Base-by-base conservation (phyloP, 2,329 filamentous ascomycete genomes). In the Arthrobotrys conoides region DNA sequence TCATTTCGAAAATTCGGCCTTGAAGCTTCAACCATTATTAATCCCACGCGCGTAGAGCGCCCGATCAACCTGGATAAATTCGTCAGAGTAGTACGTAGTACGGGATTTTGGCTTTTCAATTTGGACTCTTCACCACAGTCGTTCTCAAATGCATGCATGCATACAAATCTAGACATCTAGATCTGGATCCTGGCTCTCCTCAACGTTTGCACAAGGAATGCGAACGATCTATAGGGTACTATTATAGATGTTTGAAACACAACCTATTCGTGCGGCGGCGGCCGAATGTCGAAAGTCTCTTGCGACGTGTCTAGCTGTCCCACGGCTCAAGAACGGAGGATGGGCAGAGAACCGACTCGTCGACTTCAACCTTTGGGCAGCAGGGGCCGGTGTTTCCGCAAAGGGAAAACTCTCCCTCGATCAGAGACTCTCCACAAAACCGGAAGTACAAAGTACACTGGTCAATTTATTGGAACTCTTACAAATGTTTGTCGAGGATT, bases 271-370 rank as follows among this genome's bases (percentile, higher is more conserved):
- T n/a, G n/a, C 66, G 46, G 73, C 73, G 9, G 38, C 73, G n/a
- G 53, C 33, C 30, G 41, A 27, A 12, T 77, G 73, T 57, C 67
- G 61, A 18, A 22, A 68, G 18, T 71, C 38, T 41, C 30, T 77
- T 2, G n/a, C 44, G 2, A 27, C 33, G n/a, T 44, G 67, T 27
- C 16, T 71, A 4, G 46, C 48, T 14, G 53, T 77, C 12, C 67
- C 67, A 14, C 73, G 53, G 10, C 55, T 77, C 2, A 71, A 27
- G 16, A 61, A 71, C 38, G 66, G 66, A 22, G 67, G 67, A 6
- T 77, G 73, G 73, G 73, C 67, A 9, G 73, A 77, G 22, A 77
- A 71, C 38, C 73, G 67, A 12, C 53, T 77, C 0, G 14, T 77
- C 30, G 73, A 77, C 48, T 77, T 77, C 41, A 53, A 67, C 27